Percentiles rank a stretch among this genome's conserved stretches.
Conservation (phyloP, 257 asterid genomes). For the Lantana camara region DNA sequence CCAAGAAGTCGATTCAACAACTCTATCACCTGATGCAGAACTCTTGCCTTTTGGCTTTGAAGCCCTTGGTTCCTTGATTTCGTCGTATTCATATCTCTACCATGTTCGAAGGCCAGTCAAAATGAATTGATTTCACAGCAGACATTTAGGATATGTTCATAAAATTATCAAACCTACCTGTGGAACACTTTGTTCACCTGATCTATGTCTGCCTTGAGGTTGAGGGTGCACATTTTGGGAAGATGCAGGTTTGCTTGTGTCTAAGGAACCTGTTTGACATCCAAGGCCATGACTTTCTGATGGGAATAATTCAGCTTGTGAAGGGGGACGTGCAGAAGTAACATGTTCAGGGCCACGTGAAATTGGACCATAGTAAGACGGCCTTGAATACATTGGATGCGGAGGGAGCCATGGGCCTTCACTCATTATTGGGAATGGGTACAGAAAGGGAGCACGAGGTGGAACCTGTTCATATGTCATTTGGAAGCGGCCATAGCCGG, state of each 20-base stretch:
- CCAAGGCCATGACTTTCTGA: constrained; percentile 74
- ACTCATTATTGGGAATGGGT: constrained; percentile 81
- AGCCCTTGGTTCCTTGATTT: constrained; percentile 95
- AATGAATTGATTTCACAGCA: constrained; percentile 13
- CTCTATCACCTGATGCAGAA: constrained; percentile 54
- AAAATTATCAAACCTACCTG: constrained; percentile 65
- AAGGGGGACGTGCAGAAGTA: constrained; percentile 62
- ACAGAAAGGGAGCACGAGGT: constrained; percentile 79
- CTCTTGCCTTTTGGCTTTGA: constrained; percentile 68
- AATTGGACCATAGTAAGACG: constrained; percentile 72
- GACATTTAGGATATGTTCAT: constrained; percentile 9
- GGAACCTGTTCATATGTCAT: constrained; percentile 95
- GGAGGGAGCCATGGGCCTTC: constrained; percentile 77
- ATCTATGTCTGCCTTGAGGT: constrained; percentile 84
- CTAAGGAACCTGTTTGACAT: constrained; percentile 63
- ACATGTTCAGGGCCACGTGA: constrained; percentile 88
- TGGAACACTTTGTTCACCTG: constrained; percentile 80
- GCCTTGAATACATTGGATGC: too few relatives aligned
- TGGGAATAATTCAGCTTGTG: constrained; percentile 72
- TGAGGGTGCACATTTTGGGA: constrained; percentile 82
- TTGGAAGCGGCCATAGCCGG: constrained; percentile 87
- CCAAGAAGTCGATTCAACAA: constrained; percentile 58
- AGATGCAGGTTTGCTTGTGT: constrained; percentile 71
- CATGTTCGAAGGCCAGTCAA: constrained; percentile 45
- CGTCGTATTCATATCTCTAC: constrained; percentile 69